Conservation (phyloP, 1,284 basidiomycete species). For the Exobasidium cylindrosporum region DNA sequence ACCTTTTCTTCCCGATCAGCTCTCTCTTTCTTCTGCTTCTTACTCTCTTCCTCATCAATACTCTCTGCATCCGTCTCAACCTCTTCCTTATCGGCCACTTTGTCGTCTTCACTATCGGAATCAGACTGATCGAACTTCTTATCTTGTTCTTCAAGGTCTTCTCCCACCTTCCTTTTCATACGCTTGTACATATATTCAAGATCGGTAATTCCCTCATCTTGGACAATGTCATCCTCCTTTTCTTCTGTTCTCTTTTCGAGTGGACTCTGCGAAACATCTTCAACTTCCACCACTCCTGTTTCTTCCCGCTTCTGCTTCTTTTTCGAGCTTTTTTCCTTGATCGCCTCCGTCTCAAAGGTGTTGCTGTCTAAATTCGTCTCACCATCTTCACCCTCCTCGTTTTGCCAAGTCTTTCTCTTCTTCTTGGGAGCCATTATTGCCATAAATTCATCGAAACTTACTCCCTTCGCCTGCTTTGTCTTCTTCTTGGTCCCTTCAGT, state of each 20-base stretch:
- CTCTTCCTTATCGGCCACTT: constrained; percentile 21
- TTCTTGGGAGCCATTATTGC: constrained; percentile 48
- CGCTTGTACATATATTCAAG: constrained; percentile 56
- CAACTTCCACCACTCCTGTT: constrained; percentile 1
- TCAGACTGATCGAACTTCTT: constrained; percentile 47
- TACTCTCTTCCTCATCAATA: constrained; percentile 23
- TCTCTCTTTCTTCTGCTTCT: constrained; percentile 26
- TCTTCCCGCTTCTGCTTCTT: constrained; percentile 13
- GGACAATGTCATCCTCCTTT: constrained; percentile 28
- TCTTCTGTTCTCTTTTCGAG: constrained; percentile 9
- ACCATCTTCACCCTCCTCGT: constrained; percentile 32
- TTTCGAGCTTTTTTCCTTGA: constrained; percentile 24
- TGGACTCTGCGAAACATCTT: constrained; percentile 24
- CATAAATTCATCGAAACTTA: constrained; percentile 53
- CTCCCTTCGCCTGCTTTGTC: constrained; percentile 22
- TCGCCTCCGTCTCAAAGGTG: constrained; percentile 22
- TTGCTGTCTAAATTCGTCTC: constrained; percentile 9
- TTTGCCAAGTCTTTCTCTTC: constrained; percentile 50
- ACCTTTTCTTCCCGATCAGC: constrained; percentile 29
- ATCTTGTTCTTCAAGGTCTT: constrained; percentile 15
- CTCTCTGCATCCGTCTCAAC: constrained; percentile 19
- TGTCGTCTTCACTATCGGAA: constrained; percentile 4
- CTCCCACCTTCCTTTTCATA: constrained; percentile 53
- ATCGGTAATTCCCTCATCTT: constrained; percentile 49
- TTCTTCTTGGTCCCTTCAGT: constrained; percentile 14